Percentiles rank a stretch among this genome's conserved stretches.
Evolutionary conservation across 768 basidiomycete species (phyloP).

Genomic region (Boletus subcaerulescens): DNA sequence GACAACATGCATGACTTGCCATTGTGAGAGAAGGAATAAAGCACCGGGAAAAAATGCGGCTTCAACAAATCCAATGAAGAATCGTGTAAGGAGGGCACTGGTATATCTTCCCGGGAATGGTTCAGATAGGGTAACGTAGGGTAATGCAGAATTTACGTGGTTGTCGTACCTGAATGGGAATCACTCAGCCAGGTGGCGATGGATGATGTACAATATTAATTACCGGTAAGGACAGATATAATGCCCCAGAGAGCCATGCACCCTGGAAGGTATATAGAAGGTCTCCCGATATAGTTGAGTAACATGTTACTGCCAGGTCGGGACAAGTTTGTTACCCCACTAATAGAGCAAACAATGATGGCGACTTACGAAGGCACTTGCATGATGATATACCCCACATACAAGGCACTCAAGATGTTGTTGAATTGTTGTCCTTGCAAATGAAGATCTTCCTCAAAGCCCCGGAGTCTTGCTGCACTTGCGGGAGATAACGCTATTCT

Average conservation of each 20-base stretch:
- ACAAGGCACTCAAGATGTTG: constrained; percentile 64
- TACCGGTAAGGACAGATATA: constrained; percentile 54
- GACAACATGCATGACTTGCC: constrained; percentile 29
- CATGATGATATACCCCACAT: constrained; percentile 75
- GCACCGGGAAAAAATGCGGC: constrained; percentile 73
- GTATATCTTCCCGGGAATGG: constrained; percentile 45
- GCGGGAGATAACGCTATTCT: background rate
- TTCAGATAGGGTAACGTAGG: background rate
- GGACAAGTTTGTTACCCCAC: background rate
- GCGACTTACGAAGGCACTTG: constrained; percentile 67
- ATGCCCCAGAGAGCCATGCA: constrained; percentile 74
- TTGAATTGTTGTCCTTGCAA: constrained; percentile 62
- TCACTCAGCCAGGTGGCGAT: background rate
- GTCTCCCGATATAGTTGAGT: constrained; percentile 61
- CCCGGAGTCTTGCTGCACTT: constrained; percentile 70
- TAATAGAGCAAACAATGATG: background rate
- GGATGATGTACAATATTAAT: background rate
- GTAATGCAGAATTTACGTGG: constrained; percentile 26
- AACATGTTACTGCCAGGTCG: constrained; percentile 60
- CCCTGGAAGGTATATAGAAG: constrained; percentile 62
- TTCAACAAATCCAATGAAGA: constrained; percentile 75
- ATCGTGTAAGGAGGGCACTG: constrained; percentile 65
- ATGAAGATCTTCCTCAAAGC: constrained; percentile 66
- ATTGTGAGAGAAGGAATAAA: constrained; percentile 35
- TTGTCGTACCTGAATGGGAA: constrained; percentile 37